These are phyloP conservation scores for Thraustochytrium sp. DNA, from an alignment of 352 stramenopile species.

Conservation along the genomic window DNA sequence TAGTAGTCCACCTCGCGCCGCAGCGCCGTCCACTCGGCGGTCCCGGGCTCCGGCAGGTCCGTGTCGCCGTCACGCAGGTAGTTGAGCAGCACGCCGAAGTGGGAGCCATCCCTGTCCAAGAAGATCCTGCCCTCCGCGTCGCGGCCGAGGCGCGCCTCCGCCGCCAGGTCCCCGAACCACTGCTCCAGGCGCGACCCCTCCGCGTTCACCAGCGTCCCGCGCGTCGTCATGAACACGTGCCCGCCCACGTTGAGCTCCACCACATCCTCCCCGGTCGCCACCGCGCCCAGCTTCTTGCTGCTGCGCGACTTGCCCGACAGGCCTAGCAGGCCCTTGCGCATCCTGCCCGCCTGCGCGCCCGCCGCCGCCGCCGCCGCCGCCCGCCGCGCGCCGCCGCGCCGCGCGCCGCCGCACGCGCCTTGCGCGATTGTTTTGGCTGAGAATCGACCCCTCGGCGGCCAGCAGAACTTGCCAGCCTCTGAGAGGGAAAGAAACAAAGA, in stretches of 20 bases:
- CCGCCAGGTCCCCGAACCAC: neutral
- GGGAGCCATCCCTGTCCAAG: constrained; percentile 28
- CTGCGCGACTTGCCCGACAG: neutral
- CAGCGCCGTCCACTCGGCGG: neutral
- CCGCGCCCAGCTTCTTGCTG: neutral
- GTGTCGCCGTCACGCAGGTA: constrained; percentile 34
- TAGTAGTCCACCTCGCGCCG: constrained; percentile 25
- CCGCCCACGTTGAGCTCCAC: constrained; percentile 42
- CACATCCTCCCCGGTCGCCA: neutral
- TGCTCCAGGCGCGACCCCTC: neutral
- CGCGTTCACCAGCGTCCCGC: constrained; percentile 9
- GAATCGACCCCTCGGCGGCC: too few relatives aligned
- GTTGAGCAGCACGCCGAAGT: constrained; percentile 35
- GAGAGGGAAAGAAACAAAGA: too few relatives aligned
- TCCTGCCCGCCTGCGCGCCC: too few relatives aligned
- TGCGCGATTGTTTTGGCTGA: too few relatives aligned
- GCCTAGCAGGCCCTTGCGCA: neutral
- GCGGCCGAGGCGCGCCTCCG: neutral
- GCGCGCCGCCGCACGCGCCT: neutral
- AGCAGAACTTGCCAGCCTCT: too few relatives aligned
- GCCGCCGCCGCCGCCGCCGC: too few relatives aligned
- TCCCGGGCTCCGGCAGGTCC: neutral
- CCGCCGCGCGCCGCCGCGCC: too few relatives aligned
- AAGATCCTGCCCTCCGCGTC: constrained; percentile 28
- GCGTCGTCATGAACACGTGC: constrained; percentile 18